These are phyloP conservation scores for Tricholoma saponaceum DNA, from an alignment of 768 basidiomycete genomes.

Conservation along the genomic window DNA sequence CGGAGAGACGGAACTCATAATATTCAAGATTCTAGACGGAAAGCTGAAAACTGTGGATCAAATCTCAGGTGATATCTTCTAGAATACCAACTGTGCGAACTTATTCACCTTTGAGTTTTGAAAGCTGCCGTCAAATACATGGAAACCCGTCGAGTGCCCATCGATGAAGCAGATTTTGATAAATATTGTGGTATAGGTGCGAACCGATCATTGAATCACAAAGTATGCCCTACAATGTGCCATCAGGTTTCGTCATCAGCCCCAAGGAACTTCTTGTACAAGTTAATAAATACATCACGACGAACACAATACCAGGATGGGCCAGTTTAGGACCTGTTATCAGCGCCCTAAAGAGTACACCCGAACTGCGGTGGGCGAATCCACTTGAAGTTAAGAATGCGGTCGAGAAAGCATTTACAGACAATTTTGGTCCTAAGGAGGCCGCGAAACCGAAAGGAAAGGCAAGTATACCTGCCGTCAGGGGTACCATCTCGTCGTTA, in stretches of 20 bases:
- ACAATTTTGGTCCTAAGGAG: constrained; percentile 72
- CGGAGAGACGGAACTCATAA: constrained; percentile 56
- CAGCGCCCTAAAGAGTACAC: constrained; percentile 54
- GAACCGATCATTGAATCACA: constrained; percentile 22
- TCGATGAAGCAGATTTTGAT: constrained; percentile 71
- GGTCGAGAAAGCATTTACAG: constrained; percentile 64
- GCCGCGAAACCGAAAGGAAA: constrained; percentile 61
- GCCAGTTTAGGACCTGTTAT: constrained; percentile 63
- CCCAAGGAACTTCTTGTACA: constrained; percentile 53
- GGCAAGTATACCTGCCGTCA: constrained; percentile 32
- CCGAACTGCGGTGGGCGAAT: constrained; percentile 76
- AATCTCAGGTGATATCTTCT: constrained; percentile 62
- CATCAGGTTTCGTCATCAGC: constrained; percentile 74
- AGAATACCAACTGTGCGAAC: neutral
- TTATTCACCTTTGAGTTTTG: neutral
- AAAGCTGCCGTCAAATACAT: constrained; percentile 76
- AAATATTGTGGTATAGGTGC: constrained; percentile 83
- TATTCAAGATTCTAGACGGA: constrained; percentile 66
- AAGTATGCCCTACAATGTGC: neutral
- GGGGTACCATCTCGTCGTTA: neutral
- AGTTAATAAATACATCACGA: constrained; percentile 54
- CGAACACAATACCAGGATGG: constrained; percentile 67
- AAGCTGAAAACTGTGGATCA: constrained; percentile 81
- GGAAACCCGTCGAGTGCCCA: constrained; percentile 53
- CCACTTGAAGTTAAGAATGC: constrained; percentile 82